Evolutionary conservation across 768 basidiomycete species (phyloP).

Genomic region (Porphyrellus cyaneotinctus): DNA sequence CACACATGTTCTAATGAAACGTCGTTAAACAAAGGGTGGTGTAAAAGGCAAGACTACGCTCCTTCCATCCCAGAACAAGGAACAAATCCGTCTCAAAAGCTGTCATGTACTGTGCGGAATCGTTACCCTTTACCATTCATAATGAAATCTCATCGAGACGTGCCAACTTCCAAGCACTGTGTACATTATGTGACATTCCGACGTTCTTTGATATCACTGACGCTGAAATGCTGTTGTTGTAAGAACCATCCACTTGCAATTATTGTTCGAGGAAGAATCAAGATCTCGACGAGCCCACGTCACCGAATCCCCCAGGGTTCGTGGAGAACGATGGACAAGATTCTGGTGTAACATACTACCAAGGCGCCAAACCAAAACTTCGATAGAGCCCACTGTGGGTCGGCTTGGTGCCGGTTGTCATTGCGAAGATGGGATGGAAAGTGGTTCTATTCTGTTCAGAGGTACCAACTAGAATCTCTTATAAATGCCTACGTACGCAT

Average conservation of each 20-base stretch:
- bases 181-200: constrained; percentile 15
- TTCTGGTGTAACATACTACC: constrained; percentile 10
- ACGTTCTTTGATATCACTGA: background rate
- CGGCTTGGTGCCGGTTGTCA: background rate
- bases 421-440: background rate
- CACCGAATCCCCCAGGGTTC: background rate
- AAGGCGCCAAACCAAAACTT: constrained; percentile 15
- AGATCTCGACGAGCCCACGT: background rate
- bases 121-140: background rate
- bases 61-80: too few relatives aligned
- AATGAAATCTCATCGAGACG: background rate
- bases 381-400: background rate
- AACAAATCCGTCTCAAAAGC: too few relatives aligned
- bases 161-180: constrained; percentile 6
- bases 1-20: too few relatives aligned
- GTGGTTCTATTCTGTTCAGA: background rate
- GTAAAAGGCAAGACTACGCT: too few relatives aligned
- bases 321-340: constrained; percentile 11
- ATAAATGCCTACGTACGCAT: background rate
- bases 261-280: constrained; percentile 14
- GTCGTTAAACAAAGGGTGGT: too few relatives aligned
- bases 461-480: background rate
- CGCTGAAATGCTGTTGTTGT: background rate
- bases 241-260: constrained; percentile 14
- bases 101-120: constrained; percentile 23